A percentile compares a stretch with the other conserved stretches of the same genome.
phyloP scores from a whole-genome alignment of 1,284 basidiomycete genomes.

The Trichosporon asahii region DNA sequence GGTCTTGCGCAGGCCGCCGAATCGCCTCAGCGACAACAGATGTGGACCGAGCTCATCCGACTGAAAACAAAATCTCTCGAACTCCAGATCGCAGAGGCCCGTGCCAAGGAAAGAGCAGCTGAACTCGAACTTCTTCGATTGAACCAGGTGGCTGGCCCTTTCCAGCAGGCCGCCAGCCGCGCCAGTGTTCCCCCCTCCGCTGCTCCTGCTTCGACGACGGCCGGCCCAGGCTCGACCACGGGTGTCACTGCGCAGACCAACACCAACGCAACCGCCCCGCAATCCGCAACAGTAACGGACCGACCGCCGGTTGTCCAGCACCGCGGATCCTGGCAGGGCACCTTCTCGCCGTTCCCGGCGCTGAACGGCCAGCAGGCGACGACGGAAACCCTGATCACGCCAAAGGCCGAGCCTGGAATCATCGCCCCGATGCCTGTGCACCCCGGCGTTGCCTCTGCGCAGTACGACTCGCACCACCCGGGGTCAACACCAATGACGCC shows the following conservation, averaged over 20 bases:
- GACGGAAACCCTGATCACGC: background rate
- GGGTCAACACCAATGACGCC: conserved; percentile 31
- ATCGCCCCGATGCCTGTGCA: conserved; percentile 2
- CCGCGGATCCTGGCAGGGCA: background rate
- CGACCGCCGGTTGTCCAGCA: conserved; percentile 11
- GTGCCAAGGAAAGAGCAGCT: conserved; percentile 43
- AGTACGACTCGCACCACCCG: background rate
- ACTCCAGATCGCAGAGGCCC: conserved; percentile 48
- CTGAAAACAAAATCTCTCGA: conserved; percentile 44
- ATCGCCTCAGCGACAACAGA: conserved; percentile 29
- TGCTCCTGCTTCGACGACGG: background rate
- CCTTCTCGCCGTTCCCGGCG: background rate
- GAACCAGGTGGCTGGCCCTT: conserved; percentile 18
- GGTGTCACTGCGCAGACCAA: background rate
- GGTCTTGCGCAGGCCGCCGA: conserved; percentile 25
- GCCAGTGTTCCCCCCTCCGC: background rate
- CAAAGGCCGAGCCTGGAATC: conserved; percentile 1
- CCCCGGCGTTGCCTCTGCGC: background rate
- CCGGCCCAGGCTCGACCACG: background rate
- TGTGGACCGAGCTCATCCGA: conserved; percentile 46
- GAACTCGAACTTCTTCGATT: conserved; percentile 43
- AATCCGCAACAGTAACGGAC: background rate
- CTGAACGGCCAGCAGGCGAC: background rate
- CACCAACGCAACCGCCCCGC: background rate
- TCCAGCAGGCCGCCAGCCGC: background rate